Percentiles rank a stretch among this genome's conserved stretches.
These are phyloP conservation scores for Verticillium alfalfae DNA, from an alignment of 2,329 filamentous ascomycete species.

Conservation along the genomic window DNA sequence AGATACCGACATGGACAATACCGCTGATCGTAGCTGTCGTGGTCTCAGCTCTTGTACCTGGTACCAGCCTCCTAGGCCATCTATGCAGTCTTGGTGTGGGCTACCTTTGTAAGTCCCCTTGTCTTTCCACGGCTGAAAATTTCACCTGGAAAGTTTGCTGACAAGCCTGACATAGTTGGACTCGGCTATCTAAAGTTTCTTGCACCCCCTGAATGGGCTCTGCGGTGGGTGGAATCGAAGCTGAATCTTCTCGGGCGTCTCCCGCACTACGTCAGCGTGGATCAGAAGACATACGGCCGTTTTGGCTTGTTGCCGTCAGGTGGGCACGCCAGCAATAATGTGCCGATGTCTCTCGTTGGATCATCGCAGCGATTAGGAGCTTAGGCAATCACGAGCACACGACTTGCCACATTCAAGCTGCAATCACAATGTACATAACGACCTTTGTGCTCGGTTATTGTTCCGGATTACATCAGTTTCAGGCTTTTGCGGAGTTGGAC, in stretches of 20 bases:
- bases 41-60: constrained; percentile 70
- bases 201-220: constrained; percentile 79
- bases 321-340: constrained; percentile 28
- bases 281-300: constrained; percentile 91
- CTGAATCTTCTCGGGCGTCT: constrained; percentile 78
- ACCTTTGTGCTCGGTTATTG: neutral
- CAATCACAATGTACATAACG: neutral
- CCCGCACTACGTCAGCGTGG: constrained; percentile 88
- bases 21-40: constrained; percentile 74
- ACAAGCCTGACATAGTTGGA: constrained; percentile 50
- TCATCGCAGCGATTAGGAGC: constrained; percentile 64
- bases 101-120: constrained; percentile 65
- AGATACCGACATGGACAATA: constrained; percentile 89
- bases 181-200: constrained; percentile 85
- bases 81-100: constrained; percentile 78
- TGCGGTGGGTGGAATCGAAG: constrained; percentile 85
- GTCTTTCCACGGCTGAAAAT: neutral
- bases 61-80: constrained; percentile 81
- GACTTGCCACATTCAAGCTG: neutral
- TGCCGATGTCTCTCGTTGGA: constrained; percentile 57
- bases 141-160: constrained; percentile 8
- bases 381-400: constrained; percentile 28
- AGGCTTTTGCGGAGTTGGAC: neutral
- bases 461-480: neutral
- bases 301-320: constrained; percentile 78